These are phyloP conservation scores for Scolecobasidium constrictum DNA, from an alignment of 2,329 filamentous ascomycete species.

Conservation along the genomic window DNA sequence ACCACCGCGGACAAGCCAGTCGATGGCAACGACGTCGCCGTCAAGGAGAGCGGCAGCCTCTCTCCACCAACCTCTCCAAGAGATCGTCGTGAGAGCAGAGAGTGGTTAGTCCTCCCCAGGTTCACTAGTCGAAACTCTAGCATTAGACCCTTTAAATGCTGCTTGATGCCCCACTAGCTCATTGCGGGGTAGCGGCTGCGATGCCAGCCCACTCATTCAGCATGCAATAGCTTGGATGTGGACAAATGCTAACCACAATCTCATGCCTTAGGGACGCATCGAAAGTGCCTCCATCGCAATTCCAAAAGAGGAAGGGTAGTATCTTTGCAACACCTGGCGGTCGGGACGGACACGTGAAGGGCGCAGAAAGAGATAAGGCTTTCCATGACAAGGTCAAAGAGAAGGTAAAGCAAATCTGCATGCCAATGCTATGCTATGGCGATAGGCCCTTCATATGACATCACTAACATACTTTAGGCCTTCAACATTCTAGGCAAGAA, in stretches of 20 bases:
- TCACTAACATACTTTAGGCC: too few relatives aligned
- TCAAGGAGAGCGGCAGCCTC: neutral
- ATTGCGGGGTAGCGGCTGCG: neutral
- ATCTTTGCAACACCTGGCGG: slow-evolving; percentile 56
- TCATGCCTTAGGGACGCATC: slow-evolving; percentile 41
- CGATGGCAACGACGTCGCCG: neutral
- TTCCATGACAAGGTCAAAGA: slow-evolving; percentile 46
- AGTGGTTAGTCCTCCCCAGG: neutral
- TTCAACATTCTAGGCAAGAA: slow-evolving; percentile 1
- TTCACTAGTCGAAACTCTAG: neutral
- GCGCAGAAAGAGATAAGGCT: slow-evolving; percentile 37
- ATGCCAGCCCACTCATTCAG: neutral
- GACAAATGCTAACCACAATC: neutral
- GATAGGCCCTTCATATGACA: too few relatives aligned
- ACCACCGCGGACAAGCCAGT: neutral
- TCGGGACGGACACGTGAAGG: slow-evolving; percentile 49
- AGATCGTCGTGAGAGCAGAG: neutral
- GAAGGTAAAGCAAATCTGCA: slow-evolving; percentile 23
- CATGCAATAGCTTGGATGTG: neutral
- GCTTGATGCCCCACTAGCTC: neutral
- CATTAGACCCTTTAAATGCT: neutral
- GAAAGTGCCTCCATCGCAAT: slow-evolving; percentile 56
- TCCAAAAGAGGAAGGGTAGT: slow-evolving; percentile 59
- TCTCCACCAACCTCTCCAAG: neutral
- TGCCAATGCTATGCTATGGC: too few relatives aligned